Conservation (phyloP, 805 yeast genomes). For the Wickerhamomyces chambardii region DNA sequence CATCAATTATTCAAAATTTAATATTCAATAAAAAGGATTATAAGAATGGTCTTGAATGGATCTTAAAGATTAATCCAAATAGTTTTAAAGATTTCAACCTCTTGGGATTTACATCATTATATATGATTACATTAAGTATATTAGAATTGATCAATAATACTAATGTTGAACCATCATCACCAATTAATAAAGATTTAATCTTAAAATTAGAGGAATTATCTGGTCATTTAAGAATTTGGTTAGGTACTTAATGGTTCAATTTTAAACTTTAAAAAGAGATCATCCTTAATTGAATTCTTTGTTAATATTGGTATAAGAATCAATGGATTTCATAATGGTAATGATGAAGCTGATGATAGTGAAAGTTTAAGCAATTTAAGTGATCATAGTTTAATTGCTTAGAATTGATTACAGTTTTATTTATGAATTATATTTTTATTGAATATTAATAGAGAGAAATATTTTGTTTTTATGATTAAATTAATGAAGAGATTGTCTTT, state of each 20-base stretch:
- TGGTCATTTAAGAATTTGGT: conserved; percentile 24
- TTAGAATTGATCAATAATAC: conserved; percentile 9
- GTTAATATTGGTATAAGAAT: conserved; percentile 16
- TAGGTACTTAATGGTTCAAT: conserved; percentile 21
- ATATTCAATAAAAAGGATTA: conserved; percentile 15
- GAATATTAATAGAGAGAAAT: too few species aligned
- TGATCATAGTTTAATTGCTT: too few species aligned
- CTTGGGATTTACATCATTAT: conserved; percentile 22
- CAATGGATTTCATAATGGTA: conserved; percentile 12
- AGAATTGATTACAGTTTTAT: too few species aligned
- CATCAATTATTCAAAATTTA: conserved; percentile 19
- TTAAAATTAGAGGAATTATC: conserved; percentile 20
- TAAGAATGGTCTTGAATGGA: conserved; percentile 14
- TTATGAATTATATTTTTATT: too few species aligned
- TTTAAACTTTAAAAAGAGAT: conserved; percentile 19
- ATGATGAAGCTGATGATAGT: not conserved
- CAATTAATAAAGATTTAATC: conserved; percentile 4
- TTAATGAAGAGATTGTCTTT: too few species aligned
- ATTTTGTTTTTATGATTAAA: too few species aligned
- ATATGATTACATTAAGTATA: conserved; percentile 12
- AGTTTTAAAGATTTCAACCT: conserved; percentile 9
- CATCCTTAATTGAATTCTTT: conserved; percentile 21
- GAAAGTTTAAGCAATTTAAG: too few species aligned
- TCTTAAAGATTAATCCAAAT: conserved; percentile 12
- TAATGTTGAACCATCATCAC: conserved; percentile 3